Percentiles rank a stretch among this genome's conserved stretches.
Evolutionary conservation across 805 yeast species (phyloP).

Genomic region (Ogataea nakhonphanomensis): DNA sequence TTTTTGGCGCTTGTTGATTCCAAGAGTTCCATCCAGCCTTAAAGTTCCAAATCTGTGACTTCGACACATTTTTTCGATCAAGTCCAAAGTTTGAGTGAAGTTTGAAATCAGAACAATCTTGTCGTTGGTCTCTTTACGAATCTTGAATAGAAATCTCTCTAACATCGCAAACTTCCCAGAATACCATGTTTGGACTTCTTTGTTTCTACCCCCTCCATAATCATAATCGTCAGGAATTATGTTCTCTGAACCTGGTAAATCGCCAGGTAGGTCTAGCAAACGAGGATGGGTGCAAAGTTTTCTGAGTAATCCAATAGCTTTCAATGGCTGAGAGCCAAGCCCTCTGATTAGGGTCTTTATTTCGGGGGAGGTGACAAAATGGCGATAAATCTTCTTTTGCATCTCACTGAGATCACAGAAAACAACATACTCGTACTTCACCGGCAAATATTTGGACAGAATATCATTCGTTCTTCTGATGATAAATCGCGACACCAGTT

Average conservation of each 20-base stretch:
- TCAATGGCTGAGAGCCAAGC: conserved; percentile 75
- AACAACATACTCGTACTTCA: conserved; percentile 95
- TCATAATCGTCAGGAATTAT: conserved; percentile 75
- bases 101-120: conserved; percentile 93
- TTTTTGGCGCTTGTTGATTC: conserved; percentile 86
- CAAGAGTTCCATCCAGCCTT: conserved; percentile 90
- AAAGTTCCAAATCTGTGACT: conserved; percentile 67
- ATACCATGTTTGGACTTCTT: conserved; percentile 73
- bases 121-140: conserved; percentile 80
- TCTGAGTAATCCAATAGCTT: conserved; percentile 84
- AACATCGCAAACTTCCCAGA: conserved; percentile 86
- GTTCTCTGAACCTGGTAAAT: conserved; percentile 63
- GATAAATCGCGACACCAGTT: conserved; percentile 80
- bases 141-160: conserved; percentile 77
- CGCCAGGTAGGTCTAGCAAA: conserved; percentile 69
- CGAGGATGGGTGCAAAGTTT: conserved; percentile 96
- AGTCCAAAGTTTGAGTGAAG: conserved; percentile 89
- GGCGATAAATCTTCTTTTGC: conserved; percentile 67
- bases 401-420: conserved; percentile 80
- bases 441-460: conserved; percentile 87
- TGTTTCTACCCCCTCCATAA: conserved; percentile 53
- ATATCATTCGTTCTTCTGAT: conserved; percentile 95
- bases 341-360: conserved; percentile 65
- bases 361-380: conserved; percentile 76
- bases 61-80: conserved; percentile 85